Evolutionary conservation across 257 asterid genomes (phyloP).

Genomic region (Agastache rugosa): DNA sequence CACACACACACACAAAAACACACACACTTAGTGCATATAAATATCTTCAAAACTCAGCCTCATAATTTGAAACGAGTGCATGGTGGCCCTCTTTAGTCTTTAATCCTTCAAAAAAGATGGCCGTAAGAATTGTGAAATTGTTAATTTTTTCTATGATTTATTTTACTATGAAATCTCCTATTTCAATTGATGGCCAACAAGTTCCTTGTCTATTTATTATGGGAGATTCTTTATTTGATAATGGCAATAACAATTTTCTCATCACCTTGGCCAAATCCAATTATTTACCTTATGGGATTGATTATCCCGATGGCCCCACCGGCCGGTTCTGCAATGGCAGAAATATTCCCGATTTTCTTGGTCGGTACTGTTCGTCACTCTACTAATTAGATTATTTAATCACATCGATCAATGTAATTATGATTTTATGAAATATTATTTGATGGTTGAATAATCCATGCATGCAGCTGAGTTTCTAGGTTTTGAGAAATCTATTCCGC

Average conservation of each 20-base stretch:
- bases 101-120: slow-evolving; percentile 27
- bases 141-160: not conserved
- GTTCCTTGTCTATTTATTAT: slow-evolving; percentile 6
- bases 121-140: slow-evolving; percentile 23
- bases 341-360: slow-evolving; percentile 45
- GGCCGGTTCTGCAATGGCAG: not conserved
- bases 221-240: slow-evolving; percentile 40
- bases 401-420: not conserved
- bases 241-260: slow-evolving; percentile 53
- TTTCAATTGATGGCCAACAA: not conserved
- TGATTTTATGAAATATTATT: not conserved
- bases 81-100: no score
- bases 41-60: no score
- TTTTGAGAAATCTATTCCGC: slow-evolving; percentile 41
- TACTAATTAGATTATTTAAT: not conserved
- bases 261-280: not conserved
- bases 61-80: not conserved
- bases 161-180: not conserved
- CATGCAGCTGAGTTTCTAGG: slow-evolving; percentile 50
- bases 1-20: no score
- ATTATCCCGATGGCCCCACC: not conserved
- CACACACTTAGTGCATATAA: no score
- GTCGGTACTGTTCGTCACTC: slow-evolving; percentile 29
- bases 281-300: not conserved
- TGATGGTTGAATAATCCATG: no score